Base-by-base conservation (phyloP, 164 flowering plant species). In the Amborella trichopoda region DNA sequence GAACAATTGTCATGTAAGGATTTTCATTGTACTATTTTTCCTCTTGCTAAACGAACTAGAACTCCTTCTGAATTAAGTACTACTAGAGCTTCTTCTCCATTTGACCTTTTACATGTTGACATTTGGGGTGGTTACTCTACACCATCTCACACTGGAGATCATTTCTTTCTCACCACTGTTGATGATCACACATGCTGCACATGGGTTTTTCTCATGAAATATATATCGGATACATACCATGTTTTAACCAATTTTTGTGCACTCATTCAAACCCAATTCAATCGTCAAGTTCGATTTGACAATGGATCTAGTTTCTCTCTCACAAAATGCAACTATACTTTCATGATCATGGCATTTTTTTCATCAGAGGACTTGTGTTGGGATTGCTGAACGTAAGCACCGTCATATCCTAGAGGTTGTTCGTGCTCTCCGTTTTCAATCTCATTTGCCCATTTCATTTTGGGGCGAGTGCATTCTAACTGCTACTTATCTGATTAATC, bases 371-470 rank as follows among this genome's bases (percentile, higher is more conserved):
- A n/a, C n/a, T n/a, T n/a, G n/a, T n/a, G n/a, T n/a, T 30, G 34
- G 34, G 6, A 6, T 30, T 30, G 34, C 34, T 30, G 28, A 43
- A 43, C 0, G 46, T 18, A 43, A 23, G 46, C 30, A 43, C 28
- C 46, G 8, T 23, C 46, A 43, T 44, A 44, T 23, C 28, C n/a
- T 44, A 9, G 47, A 23, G 47, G n/a, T 30, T 23, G 26, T 19
- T 24, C 47, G 28, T 20, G 26, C 28, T 4, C 47, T 44, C 26
- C 28, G 23, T 23, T 23, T 30, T 23, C 18, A 27, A 23, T 13
- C 26, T n/a, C 30, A 23, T 44, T 27, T 24, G 23, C 30, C 47
- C 28, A 6, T 18, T 24, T 18, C 28, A 16, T 44, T 44, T 44
- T 44, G 47, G 46, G 46, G 21, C n/a, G 28, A 43, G 17, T 26